phyloP scores from a whole-genome alignment of 23 red algal genomes.

The Gracilariopsis chorda region DNA sequence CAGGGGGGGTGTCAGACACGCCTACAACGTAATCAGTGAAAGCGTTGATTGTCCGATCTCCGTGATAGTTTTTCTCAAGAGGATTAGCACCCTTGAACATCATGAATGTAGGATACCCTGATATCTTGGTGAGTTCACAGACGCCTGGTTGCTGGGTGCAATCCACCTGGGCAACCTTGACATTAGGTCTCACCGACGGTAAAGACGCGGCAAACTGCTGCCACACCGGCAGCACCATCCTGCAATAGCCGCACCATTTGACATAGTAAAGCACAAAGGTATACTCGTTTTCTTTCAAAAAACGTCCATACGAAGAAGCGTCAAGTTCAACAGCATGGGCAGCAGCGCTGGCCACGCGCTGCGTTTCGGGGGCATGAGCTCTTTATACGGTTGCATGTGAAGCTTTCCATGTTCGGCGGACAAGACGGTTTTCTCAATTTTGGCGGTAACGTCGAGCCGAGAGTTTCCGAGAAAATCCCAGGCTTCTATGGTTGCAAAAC shows the following conservation, averaged over 20 bases:
- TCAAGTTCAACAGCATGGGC: constrained; percentile 31
- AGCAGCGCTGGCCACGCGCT: background rate
- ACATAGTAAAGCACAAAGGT: constrained; percentile 71
- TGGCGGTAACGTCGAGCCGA: constrained; percentile 38
- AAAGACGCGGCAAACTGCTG: constrained; percentile 26
- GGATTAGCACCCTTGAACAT: constrained; percentile 71
- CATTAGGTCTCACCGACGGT: constrained; percentile 26
- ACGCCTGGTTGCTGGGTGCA: constrained; percentile 24
- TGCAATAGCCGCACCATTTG: constrained; percentile 50
- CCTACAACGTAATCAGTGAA: constrained; percentile 57
- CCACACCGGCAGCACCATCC: constrained; percentile 49
- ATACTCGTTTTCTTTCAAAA: constrained; percentile 58
- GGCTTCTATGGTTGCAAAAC: constrained; percentile 61
- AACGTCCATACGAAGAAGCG: background rate
- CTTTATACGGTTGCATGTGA: constrained; percentile 16
- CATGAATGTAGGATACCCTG: constrained; percentile 64
- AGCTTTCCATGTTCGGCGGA: constrained; percentile 25
- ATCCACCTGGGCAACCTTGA: constrained; percentile 62
- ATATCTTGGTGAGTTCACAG: constrained; percentile 43
- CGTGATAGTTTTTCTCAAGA: constrained; percentile 32
- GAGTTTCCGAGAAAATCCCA: constrained; percentile 77
- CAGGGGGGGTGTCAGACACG: constrained; percentile 32
- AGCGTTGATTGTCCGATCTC: constrained; percentile 29
- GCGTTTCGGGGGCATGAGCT: background rate
- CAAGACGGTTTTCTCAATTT: constrained; percentile 40